Evolutionary conservation across 2,329 filamentous ascomycete genomes (phyloP).

Genomic region (Ramularia collo-cygni): DNA sequence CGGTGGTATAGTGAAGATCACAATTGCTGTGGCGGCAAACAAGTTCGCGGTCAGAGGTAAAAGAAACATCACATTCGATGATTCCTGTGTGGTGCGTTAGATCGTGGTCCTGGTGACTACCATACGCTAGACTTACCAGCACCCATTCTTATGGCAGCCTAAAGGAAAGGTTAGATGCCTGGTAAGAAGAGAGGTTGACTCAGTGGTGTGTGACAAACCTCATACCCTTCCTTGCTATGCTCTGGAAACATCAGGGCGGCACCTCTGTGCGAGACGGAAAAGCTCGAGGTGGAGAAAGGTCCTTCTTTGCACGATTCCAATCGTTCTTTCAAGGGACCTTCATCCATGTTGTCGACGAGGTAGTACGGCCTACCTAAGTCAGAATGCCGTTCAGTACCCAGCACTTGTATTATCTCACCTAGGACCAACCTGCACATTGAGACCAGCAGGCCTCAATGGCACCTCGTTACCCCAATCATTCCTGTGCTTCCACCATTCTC

Average conservation of each 20-base stretch:
- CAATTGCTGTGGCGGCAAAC: slow-evolving; percentile 63
- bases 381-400: too few species aligned
- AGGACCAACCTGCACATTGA: too few species aligned
- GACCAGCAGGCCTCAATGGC: too few species aligned
- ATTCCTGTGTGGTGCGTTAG: slow-evolving; percentile 29
- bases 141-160: slow-evolving; percentile 62
- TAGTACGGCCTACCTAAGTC: slow-evolving; percentile 51
- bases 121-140: slow-evolving; percentile 37
- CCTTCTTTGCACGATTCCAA: slow-evolving; percentile 53
- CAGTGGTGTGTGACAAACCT: too few species aligned
- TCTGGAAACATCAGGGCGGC: slow-evolving; percentile 59
- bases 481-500: too few species aligned
- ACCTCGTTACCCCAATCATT: too few species aligned
- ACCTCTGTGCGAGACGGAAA: slow-evolving; percentile 56
- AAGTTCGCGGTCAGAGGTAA: slow-evolving; percentile 58
- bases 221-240: slow-evolving; percentile 53
- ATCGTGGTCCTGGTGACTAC: not conserved
- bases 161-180: too few species aligned
- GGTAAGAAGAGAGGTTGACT: too few species aligned
- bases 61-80: slow-evolving; percentile 61
- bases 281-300: slow-evolving; percentile 46
- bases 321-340: slow-evolving; percentile 52
- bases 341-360: slow-evolving; percentile 57
- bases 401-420: too few species aligned
- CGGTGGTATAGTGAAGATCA: slow-evolving; percentile 62